Evolutionary conservation across 1,284 basidiomycete species (phyloP).

Genomic region (Amylostereum chailletii): DNA sequence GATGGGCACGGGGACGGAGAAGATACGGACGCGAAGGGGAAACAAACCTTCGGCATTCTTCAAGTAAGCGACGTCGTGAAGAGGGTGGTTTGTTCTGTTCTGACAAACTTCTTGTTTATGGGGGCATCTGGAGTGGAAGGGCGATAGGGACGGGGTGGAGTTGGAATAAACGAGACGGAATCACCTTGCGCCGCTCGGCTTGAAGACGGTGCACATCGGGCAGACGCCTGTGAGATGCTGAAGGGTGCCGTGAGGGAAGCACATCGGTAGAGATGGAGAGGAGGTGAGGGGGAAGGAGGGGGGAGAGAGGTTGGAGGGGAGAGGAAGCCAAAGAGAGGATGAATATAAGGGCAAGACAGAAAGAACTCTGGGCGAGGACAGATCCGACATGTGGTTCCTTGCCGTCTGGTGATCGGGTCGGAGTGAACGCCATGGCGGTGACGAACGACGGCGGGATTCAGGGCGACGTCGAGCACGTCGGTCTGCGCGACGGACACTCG

Average conservation of each 20-base stretch:
- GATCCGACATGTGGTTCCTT: constrained; percentile 40
- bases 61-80: constrained; percentile 64
- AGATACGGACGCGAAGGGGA: constrained; percentile 9
- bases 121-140: constrained; percentile 45
- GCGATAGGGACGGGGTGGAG: constrained; percentile 9
- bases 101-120: constrained; percentile 66
- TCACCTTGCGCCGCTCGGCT: constrained; percentile 48
- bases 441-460: too few species aligned
- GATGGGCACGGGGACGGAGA: constrained; percentile 10
- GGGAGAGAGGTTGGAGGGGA: constrained; percentile 14
- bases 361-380: constrained; percentile 30
- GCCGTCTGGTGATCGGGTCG: constrained; percentile 35
- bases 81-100: constrained; percentile 62
- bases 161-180: constrained; percentile 10
- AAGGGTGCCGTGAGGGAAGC: constrained; percentile 57
- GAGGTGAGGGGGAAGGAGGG: neutral
- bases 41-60: constrained; percentile 74
- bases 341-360: constrained; percentile 36
- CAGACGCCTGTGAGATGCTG: constrained; percentile 58
- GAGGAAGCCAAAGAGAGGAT: constrained; percentile 26
- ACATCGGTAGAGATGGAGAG: constrained; percentile 41
- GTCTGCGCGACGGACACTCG: too few species aligned
- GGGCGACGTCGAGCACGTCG: too few species aligned
- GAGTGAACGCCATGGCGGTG: constrained; percentile 22
- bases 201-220: constrained; percentile 78